Evolutionary conservation across 2,329 filamentous ascomycete genomes (phyloP), one percentile per base, ranked within the genome.

Genomic region (Fusarium sp.): DNA sequence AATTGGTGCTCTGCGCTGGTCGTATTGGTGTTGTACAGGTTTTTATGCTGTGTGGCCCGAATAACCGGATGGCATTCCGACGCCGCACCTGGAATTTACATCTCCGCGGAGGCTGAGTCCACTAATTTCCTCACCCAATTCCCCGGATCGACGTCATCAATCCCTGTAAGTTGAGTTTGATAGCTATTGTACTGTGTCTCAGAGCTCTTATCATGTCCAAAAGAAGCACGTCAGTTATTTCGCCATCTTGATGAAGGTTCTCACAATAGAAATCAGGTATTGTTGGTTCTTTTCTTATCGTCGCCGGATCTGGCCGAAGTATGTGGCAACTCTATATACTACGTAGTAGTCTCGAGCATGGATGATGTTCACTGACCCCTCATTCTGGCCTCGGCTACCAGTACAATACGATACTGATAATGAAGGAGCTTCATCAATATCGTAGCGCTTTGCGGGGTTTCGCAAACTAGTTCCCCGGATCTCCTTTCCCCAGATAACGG

Each of bases 401-500:
- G 9, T 30, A 30, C 20, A 26, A 23, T 26, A 49, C 31, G 23
- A 23, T 23, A 41, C 33, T 46, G 54, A 53, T 56, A 60, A n/a
- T 45, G 28, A n/a, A 51, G 47, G 23, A 60, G 40, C 56, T 51
- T 56, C 47, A 49, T 58, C 56, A 61, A 50, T 45, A 47, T 62
- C 52, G 23, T 47, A 59, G 54, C 58, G 36, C 36, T 59, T 34
- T 69, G 65, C 51, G 68, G 68, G 64, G 67, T 45, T 38, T 55
- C 10, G 15, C 56, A 49, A 55, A 42, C 61, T 71, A 67, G 58
- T 66, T 54, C 57, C 67, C 68, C 64, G 33, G 65, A 63, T 50
- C 57, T 62, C 36, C 30, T 26, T 71, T 71, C 68, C 68, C 68
- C 68, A 59, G 68, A 71, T 52, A 53, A 54, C 56, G 56, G 57